Evolutionary conservation across 2,329 filamentous ascomycete species (phyloP).

Genomic region (Botrytis galanthina): DNA sequence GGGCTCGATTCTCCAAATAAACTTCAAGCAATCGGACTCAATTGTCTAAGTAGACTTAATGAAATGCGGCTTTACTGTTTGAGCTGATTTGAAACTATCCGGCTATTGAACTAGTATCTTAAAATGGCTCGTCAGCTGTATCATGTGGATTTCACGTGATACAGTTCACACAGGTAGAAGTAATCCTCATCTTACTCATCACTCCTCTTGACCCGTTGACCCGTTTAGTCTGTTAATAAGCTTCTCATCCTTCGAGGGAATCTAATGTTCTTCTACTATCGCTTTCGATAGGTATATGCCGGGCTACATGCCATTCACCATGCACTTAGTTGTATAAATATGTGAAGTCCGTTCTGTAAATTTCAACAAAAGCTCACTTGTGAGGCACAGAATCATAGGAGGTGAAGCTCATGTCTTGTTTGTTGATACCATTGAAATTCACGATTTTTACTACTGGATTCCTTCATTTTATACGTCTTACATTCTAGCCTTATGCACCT

Average conservation of each 20-base stretch:
- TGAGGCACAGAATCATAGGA: not conserved
- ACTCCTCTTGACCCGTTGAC: not conserved
- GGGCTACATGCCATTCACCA: no score
- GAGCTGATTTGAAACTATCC: not conserved
- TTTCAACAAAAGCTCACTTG: not conserved
- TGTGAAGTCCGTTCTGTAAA: not conserved
- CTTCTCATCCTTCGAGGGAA: no score
- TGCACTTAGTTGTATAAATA: no score
- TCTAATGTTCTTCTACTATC: no score
- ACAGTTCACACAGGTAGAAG: not conserved
- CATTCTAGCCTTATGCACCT: not conserved
- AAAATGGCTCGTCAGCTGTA: not conserved
- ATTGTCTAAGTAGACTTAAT: accelerated
- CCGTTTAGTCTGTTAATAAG: not conserved
- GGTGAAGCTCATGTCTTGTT: not conserved
- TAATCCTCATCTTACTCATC: not conserved
- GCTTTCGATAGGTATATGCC: no score
- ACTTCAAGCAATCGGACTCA: no score
- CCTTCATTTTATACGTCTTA: not conserved
- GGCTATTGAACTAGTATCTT: not conserved
- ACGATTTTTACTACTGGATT: not conserved
- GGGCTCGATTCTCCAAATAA: not conserved
- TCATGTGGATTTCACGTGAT: not conserved
- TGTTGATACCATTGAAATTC: not conserved
- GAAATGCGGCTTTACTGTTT: not conserved